Evolutionary conservation across 345 rosid genomes (phyloP).

Genomic region (Diplotaxis tenuifolia): DNA sequence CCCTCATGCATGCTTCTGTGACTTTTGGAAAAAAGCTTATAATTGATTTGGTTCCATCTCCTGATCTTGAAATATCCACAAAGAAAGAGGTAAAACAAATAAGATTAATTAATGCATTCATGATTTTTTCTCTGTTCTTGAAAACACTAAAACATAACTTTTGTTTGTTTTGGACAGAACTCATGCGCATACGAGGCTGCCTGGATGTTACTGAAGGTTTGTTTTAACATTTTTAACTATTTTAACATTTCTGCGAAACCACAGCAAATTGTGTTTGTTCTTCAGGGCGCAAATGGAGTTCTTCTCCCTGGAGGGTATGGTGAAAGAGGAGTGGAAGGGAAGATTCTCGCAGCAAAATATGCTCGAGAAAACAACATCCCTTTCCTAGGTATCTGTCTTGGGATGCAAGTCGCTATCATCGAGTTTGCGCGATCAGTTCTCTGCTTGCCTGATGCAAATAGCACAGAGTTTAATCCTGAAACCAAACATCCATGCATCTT

Average conservation of each 20-base stretch:
- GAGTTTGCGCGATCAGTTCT: slow-evolving; percentile 80
- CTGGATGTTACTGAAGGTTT: slow-evolving; percentile 76
- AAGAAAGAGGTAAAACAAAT: slow-evolving; percentile 48
- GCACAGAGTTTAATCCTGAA: slow-evolving; percentile 76
- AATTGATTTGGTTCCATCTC: slow-evolving; percentile 87
- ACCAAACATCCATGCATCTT: slow-evolving; percentile 78
- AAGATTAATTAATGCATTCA: background rate
- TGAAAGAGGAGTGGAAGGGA: slow-evolving; percentile 88
- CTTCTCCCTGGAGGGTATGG: slow-evolving; percentile 99
- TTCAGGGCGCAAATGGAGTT: slow-evolving; percentile 76
- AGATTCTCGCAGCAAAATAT: slow-evolving; percentile 80
- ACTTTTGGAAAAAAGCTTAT: slow-evolving; percentile 59
- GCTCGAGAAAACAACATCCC: slow-evolving; percentile 84
- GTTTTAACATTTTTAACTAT: background rate
- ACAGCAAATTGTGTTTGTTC: background rate
- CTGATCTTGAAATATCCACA: slow-evolving; percentile 69
- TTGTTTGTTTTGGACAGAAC: slow-evolving; percentile 33
- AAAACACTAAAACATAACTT: background rate
- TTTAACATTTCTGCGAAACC: background rate
- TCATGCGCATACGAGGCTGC: slow-evolving; percentile 66
- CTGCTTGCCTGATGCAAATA: slow-evolving; percentile 70
- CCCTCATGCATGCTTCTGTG: slow-evolving; percentile 93
- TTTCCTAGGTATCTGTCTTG: slow-evolving; percentile 88
- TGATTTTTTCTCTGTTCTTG: slow-evolving; percentile 3
- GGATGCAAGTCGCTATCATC: slow-evolving; percentile 92